Evolutionary conservation across 2,329 filamentous ascomycete genomes (phyloP).

Genomic region (Aspergillus ochraceus): DNA sequence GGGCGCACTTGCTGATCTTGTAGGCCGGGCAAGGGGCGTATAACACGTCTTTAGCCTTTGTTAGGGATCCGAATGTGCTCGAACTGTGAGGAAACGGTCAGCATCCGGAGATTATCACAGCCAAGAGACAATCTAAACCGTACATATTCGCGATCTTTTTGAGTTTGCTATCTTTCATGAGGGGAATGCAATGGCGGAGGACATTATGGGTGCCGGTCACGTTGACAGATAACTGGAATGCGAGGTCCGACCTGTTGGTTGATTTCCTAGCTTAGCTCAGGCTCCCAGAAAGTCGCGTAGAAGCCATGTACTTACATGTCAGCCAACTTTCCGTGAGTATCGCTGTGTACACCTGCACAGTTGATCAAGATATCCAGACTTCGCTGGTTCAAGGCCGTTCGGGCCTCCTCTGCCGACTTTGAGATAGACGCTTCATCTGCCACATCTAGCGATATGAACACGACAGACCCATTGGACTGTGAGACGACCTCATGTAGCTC

Average conservation of each 20-base stretch:
- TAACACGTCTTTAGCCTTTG: not conserved
- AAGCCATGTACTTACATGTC: conserved; percentile 7
- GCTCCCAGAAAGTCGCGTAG: no score
- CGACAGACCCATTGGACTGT: conserved; percentile 28
- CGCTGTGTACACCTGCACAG: conserved; percentile 33
- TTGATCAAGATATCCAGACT: conserved; percentile 46
- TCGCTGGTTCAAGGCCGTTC: conserved; percentile 25
- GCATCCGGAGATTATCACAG: no score
- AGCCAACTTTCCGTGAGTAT: not conserved
- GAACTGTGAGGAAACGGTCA: conserved; percentile 1
- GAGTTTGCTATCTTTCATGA: not conserved
- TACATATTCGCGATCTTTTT: conserved; percentile 14
- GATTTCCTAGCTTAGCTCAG: not conserved
- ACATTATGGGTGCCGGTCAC: conserved; percentile 10
- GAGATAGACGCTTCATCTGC: conserved; percentile 30
- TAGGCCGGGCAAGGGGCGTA: conserved; percentile 37
- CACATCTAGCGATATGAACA: conserved; percentile 37
- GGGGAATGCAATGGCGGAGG: conserved; percentile 1
- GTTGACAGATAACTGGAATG: conserved; percentile 8
- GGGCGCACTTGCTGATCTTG: conserved; percentile 51
- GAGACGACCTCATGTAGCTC: conserved; percentile 31
- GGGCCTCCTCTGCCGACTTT: conserved; percentile 29
- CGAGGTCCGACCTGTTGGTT: conserved; percentile 6
- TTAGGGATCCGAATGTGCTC: conserved; percentile 6
- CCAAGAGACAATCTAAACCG: not conserved